phyloP scores from a whole-genome alignment of 495 filamentous ascomycete genomes.

The Penicillium pancosmium region DNA sequence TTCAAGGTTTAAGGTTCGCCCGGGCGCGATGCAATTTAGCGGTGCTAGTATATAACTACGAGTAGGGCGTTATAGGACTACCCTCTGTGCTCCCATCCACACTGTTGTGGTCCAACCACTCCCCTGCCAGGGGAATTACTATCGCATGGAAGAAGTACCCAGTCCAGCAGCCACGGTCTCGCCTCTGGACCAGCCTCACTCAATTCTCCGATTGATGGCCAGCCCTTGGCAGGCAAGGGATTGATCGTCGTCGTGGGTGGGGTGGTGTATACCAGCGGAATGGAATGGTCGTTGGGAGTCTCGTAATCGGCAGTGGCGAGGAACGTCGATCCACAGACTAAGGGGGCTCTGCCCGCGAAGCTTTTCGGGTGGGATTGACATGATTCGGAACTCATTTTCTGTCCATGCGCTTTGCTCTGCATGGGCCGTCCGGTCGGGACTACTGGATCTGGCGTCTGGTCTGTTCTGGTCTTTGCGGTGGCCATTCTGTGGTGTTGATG shows the following conservation, averaged over 20 bases:
- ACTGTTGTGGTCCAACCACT: too few species aligned
- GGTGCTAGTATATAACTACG: too few species aligned
- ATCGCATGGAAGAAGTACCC: too few species aligned
- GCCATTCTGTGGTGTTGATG: background rate
- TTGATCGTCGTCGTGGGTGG: conserved; percentile 1
- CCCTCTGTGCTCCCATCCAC: too few species aligned
- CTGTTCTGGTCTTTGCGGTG: background rate
- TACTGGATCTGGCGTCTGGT: background rate
- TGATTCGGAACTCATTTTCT: conserved; percentile 19
- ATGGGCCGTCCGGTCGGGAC: conserved; percentile 2
- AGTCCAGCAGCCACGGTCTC: background rate
- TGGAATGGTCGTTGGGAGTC: conserved; percentile 6
- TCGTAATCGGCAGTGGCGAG: conserved; percentile 4
- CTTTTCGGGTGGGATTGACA: conserved; percentile 10
- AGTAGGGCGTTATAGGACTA: too few species aligned
- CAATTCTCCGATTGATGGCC: background rate
- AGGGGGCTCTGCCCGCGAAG: background rate
- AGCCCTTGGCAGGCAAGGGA: conserved; percentile 3
- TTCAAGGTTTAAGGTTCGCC: background rate
- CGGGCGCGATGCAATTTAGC: background rate
- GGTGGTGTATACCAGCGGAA: conserved; percentile 9
- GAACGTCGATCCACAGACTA: conserved; percentile 13
- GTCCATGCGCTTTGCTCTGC: conserved; percentile 13
- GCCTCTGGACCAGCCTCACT: too few species aligned
- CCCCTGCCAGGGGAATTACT: too few species aligned